Evolutionary conservation across 441 rosid species (phyloP).

Genomic region (Aleurites moluccanus): DNA sequence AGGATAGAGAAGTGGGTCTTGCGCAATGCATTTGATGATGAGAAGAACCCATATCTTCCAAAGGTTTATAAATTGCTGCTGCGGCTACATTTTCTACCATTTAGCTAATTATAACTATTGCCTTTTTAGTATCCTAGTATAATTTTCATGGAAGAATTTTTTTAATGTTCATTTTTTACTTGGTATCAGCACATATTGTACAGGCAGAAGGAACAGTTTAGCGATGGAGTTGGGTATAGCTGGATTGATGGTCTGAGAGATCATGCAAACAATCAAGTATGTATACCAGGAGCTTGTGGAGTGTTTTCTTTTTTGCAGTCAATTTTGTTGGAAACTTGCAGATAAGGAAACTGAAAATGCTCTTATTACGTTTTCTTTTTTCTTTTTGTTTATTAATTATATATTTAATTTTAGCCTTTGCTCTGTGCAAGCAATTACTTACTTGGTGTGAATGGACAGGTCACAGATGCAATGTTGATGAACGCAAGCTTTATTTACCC

Average conservation of each 20-base stretch:
- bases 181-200: slow-evolving; percentile 72
- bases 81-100: slow-evolving; percentile 2
- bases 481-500: slow-evolving; percentile 85
- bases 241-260: slow-evolving; percentile 97
- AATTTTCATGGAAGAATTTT: not conserved
- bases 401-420: not conserved
- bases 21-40: slow-evolving; percentile 81
- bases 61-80: slow-evolving; percentile 42
- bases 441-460: slow-evolving; percentile 42
- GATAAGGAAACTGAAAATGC: no score
- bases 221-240: slow-evolving; percentile 98
- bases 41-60: slow-evolving; percentile 65
- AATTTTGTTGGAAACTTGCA: not conserved
- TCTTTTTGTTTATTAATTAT: not conserved
- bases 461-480: slow-evolving; percentile 74
- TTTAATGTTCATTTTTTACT: slow-evolving; percentile 7
- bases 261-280: slow-evolving; percentile 72
- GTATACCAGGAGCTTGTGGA: slow-evolving; percentile 10
- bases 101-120: not conserved
- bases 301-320: not conserved
- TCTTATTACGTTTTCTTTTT: not conserved
- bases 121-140: not conserved
- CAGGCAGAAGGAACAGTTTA: slow-evolving; percentile 95
- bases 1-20: slow-evolving; percentile 85
- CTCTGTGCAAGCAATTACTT: not conserved